Conservation (phyloP, 768 basidiomycete genomes). For the Kwoniella europaea region DNA sequence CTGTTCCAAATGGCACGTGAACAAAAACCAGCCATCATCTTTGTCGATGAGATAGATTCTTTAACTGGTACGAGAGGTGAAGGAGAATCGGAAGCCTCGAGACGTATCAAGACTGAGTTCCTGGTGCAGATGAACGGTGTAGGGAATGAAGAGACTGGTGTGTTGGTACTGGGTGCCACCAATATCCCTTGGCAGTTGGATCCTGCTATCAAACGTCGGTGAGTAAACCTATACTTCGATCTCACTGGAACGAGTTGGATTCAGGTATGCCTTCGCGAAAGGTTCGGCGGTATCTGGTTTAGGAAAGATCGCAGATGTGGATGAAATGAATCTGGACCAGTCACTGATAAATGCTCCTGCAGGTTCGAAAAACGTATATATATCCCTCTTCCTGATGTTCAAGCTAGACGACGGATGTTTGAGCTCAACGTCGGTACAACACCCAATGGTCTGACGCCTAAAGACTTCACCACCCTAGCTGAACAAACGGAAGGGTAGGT, state of each 20-base stretch:
- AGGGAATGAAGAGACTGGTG: conserved; percentile 94
- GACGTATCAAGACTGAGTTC: conserved; percentile 54
- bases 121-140: conserved; percentile 92
- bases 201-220: conserved; percentile 95
- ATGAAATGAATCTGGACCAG: too few relatives aligned
- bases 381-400: conserved; percentile 92
- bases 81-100: conserved; percentile 95
- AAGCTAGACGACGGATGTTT: conserved; percentile 93
- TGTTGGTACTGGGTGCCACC: conserved; percentile 93
- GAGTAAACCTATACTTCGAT: conserved; percentile 35
- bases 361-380: conserved; percentile 98
- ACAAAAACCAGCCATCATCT: conserved; percentile 95
- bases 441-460: conserved; percentile 76
- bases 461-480: conserved; percentile 81
- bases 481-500: conserved; percentile 81
- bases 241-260: too few relatives aligned
- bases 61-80: conserved; percentile 92
- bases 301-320: neutral
- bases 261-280: too few relatives aligned
- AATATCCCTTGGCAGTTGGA: conserved; percentile 99
- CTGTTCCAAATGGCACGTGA: conserved; percentile 95
- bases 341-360: too few relatives aligned
- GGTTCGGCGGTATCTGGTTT: too few relatives aligned
- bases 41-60: conserved; percentile 98
- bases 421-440: conserved; percentile 93